These are phyloP conservation scores for Chrysoporthe puriensis DNA, from an alignment of 2,329 filamentous ascomycete species.

Conservation along the genomic window DNA sequence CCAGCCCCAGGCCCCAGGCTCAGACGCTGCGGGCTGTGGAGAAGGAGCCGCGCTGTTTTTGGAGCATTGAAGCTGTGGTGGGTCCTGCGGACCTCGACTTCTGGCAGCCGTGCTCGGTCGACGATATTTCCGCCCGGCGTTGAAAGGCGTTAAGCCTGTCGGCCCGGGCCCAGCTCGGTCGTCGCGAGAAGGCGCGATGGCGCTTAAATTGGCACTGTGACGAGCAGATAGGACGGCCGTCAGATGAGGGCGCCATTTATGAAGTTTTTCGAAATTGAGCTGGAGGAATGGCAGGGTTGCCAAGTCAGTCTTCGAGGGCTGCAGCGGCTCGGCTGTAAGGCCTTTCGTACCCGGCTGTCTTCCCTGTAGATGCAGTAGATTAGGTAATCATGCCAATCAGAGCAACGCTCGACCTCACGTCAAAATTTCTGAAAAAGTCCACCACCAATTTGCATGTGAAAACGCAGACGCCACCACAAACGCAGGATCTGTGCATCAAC, in stretches of 20 bases:
- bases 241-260: not conserved
- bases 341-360: not conserved
- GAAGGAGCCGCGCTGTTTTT: conserved; percentile 25
- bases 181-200: conserved; percentile 15
- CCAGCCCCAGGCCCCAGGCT: conserved; percentile 2
- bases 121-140: conserved; percentile 30
- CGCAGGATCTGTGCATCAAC: not conserved
- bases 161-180: conserved; percentile 25
- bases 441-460: conserved; percentile 25
- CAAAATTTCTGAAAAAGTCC: conserved; percentile 24
- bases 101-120: conserved; percentile 25
- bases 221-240: not conserved
- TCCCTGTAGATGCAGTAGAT: not conserved
- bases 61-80: conserved; percentile 24
- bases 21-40: conserved; percentile 5
- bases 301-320: not conserved
- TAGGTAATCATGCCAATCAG: conserved; percentile 14
- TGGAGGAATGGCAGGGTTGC: not conserved
- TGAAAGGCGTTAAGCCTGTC: conserved; percentile 31
- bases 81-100: conserved; percentile 13
- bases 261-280: not conserved
- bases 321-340: conserved; percentile 3
- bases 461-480: conserved; percentile 10
- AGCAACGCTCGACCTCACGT: conserved; percentile 1
- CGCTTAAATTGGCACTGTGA: conserved; percentile 17